Percentiles rank a stretch among this genome's conserved stretches.
Evolutionary conservation across 192 early-diverging fungal genomes (phyloP).

Genomic region (Backusella australiensis): DNA sequence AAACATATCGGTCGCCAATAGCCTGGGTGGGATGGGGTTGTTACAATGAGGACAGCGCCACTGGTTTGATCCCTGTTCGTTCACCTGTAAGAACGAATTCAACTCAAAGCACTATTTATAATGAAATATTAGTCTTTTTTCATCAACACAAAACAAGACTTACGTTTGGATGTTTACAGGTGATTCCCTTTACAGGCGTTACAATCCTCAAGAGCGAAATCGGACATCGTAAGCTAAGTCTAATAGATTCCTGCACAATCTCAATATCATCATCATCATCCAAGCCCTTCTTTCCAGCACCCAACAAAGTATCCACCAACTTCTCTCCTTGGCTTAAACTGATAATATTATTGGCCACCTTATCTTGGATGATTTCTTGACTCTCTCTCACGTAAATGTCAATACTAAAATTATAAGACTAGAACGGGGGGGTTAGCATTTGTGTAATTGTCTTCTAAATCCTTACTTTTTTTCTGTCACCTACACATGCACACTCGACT

Average conservation of each 20-base stretch:
- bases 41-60: constrained; percentile 32
- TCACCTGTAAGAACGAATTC: constrained; percentile 5
- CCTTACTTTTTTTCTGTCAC: not conserved
- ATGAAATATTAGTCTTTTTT: too few species aligned
- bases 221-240: constrained; percentile 18
- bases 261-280: constrained; percentile 22
- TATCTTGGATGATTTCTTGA: not conserved
- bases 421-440: not conserved
- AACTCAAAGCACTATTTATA: constrained; percentile 24
- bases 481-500: constrained; percentile 9
- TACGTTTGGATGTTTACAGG: constrained; percentile 29
- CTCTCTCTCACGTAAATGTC: not conserved
- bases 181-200: constrained; percentile 14
- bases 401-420: constrained; percentile 10
- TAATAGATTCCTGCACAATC: constrained; percentile 5
- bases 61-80: not conserved
- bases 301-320: not conserved
- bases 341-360: not conserved
- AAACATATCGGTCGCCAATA: constrained; percentile 15
- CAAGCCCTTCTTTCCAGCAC: not conserved
- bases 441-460: not conserved
- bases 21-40: not conserved
- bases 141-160: not conserved
- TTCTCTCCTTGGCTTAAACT: not conserved
- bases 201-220: constrained; percentile 15